These are phyloP conservation scores for Kodamaea hsintzibuensis DNA, from an alignment of 805 yeast genomes.

Conservation along the genomic window DNA sequence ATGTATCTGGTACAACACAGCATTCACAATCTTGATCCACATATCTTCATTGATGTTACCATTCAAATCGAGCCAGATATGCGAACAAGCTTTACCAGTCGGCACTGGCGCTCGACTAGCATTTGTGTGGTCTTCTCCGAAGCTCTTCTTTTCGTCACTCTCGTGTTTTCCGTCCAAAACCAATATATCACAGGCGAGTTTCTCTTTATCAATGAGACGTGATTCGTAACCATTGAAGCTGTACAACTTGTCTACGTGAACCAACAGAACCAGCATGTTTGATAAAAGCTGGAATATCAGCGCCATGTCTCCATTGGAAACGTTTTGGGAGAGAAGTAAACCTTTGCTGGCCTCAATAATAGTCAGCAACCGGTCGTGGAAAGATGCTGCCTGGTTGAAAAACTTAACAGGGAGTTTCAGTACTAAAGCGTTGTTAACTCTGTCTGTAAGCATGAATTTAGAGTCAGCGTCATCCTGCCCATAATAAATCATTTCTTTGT, in stretches of 20 bases:
- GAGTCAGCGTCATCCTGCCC: slow-evolving; percentile 41
- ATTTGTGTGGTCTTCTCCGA: not conserved
- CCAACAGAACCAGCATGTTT: slow-evolving; percentile 11
- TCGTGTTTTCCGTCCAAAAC: slow-evolving; percentile 24
- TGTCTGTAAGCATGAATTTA: slow-evolving; percentile 59
- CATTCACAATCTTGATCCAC: slow-evolving; percentile 59
- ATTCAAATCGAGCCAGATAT: slow-evolving; percentile 68
- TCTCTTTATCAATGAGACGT: slow-evolving; percentile 67
- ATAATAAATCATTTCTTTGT: slow-evolving; percentile 53
- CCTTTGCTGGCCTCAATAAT: slow-evolving; percentile 53
- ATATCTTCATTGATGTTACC: slow-evolving; percentile 59
- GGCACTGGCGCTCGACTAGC: slow-evolving; percentile 49
- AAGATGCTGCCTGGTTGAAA: slow-evolving; percentile 47
- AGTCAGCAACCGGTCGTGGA: slow-evolving; percentile 44
- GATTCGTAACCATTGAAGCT: slow-evolving; percentile 69
- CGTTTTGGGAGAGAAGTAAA: slow-evolving; percentile 51
- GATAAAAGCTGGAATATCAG: slow-evolving; percentile 58
- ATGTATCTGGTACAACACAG: slow-evolving; percentile 39
- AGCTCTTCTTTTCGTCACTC: not conserved
- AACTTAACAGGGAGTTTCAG: slow-evolving; percentile 38
- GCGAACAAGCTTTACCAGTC: slow-evolving; percentile 59
- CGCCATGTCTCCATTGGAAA: slow-evolving; percentile 64
- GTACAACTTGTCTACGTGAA: slow-evolving; percentile 52
- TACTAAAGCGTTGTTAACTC: slow-evolving; percentile 40
- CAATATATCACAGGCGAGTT: slow-evolving; percentile 63